Conservation (phyloP, 495 filamentous ascomycete genomes). For the Viridothelium virens region DNA sequence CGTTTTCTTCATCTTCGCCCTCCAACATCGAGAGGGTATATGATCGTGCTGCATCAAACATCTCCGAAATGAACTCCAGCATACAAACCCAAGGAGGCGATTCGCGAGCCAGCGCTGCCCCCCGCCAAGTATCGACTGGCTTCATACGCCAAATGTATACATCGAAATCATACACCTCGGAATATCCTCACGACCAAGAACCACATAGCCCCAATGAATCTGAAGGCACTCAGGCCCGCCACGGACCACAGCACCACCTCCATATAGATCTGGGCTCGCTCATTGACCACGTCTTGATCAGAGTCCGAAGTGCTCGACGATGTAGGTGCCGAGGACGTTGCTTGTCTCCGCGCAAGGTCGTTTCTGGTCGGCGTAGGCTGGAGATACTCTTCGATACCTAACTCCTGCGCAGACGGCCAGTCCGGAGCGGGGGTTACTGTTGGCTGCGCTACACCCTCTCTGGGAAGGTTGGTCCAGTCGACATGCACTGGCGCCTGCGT, state of each 20-base stretch:
- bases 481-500: not conserved
- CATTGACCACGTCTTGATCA: slow-evolving; percentile 36
- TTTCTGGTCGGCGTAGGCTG: not conserved
- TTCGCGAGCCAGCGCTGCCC: slow-evolving; percentile 5
- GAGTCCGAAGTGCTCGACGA: slow-evolving; percentile 16
- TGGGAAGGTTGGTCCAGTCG: not conserved
- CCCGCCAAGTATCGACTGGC: not conserved
- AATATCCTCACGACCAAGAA: slow-evolving; percentile 91
- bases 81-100: not conserved
- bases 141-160: not conserved
- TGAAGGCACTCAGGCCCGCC: slow-evolving; percentile 75
- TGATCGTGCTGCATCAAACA: not conserved
- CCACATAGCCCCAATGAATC: slow-evolving; percentile 88
- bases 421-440: not conserved
- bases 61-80: not conserved
- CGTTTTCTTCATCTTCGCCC: not conserved
- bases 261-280: slow-evolving; percentile 70
- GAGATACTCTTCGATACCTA: not conserved
- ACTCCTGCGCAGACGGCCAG: not conserved
- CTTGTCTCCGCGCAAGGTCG: slow-evolving; percentile 9
- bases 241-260: slow-evolving; percentile 87
- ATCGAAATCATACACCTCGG: slow-evolving; percentile 35
- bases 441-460: not conserved
- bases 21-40: not conserved
- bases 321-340: not conserved